Conservation (phyloP, 208 protist genomes). For the Porcisia hertigi region DNA sequence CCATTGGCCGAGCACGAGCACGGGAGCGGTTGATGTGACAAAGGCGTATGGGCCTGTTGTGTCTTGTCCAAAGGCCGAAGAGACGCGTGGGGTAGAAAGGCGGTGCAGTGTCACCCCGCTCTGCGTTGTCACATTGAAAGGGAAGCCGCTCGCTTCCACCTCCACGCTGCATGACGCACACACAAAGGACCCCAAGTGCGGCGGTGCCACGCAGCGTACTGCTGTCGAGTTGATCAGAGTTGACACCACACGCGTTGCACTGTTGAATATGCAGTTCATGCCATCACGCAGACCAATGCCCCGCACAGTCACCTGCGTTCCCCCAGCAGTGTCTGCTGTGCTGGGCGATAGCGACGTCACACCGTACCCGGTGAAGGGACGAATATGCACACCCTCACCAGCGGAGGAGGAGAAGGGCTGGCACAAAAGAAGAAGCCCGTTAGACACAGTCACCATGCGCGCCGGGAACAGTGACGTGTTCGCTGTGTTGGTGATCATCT, state of each 20-base stretch:
- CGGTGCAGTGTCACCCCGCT: conserved; percentile 12
- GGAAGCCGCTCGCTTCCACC: neutral
- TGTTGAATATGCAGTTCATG: conserved; percentile 15
- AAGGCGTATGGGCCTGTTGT: conserved; percentile 17
- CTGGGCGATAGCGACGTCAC: conserved; percentile 21
- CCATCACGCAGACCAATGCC: conserved; percentile 28
- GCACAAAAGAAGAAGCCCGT: conserved; percentile 20
- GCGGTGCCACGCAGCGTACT: conserved; percentile 13
- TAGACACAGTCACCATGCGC: conserved; percentile 10
- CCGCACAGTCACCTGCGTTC: conserved; percentile 21
- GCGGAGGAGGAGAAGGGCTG: neutral
- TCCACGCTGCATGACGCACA: conserved; percentile 6
- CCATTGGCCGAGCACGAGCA: conserved; percentile 20
- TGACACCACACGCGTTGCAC: neutral
- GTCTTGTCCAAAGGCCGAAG: neutral
- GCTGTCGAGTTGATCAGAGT: conserved; percentile 12
- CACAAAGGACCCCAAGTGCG: neutral
- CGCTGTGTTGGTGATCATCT: neutral
- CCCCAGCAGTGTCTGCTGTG: conserved; percentile 23
- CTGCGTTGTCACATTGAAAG: neutral
- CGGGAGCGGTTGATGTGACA: neutral
- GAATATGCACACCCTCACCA: neutral
- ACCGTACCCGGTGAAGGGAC: conserved; percentile 27
- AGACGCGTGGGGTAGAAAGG: conserved; percentile 7
- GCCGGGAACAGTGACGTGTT: neutral